Base-by-base conservation (phyloP, 768 basidiomycete genomes). In the Albatrellus ellisii region DNA sequence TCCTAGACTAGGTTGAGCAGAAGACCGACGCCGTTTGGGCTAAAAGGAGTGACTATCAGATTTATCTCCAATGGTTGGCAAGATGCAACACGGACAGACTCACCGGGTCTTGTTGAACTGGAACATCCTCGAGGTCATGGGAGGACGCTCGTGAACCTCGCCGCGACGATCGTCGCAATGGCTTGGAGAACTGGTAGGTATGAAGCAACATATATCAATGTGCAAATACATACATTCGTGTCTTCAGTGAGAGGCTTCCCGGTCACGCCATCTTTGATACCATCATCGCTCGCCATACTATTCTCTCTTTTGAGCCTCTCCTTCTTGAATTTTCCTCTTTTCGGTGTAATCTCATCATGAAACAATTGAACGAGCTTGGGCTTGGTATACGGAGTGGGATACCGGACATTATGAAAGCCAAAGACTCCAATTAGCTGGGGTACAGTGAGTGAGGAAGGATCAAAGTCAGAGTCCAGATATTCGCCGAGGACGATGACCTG, bases 1-100 rank as follows among this genome's bases (percentile, higher is more conserved):
- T 36, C 76, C 77, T 33, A 84, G 60, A 17, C 59, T 66, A 2
- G 84, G 84, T 52, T 86, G 79, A 1, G 84, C 84, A 20, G 85
- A 84, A 10, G 83, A 82, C 51, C 85, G 69, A 28, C 84, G 72
- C 43, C 84, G 73, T 55, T 87, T 88, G n/a, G 78, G 70, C 83
- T 86, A 37, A 36, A 15, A 15, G 51, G 2, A 41, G 20, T 37
- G 24, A 43, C n/a, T n/a, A n/a, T n/a, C n/a, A n/a, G n/a, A n/a
- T n/a, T n/a, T n/a, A n/a, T n/a, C n/a, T n/a, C n/a, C n/a, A 18
- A n/a, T 15, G 39, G 10, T 18, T 38, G 10, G 27, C 17, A 17
- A 36, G 15, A 12, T 31, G 36, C 42, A 36, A 29, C 31, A 62
- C 75, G 36, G 50, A 84, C 82, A 3, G 76, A 76, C 46, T 77